phyloP scores from a whole-genome alignment of 2,329 filamentous ascomycete species.

The Trichoderma citrinoviride region DNA sequence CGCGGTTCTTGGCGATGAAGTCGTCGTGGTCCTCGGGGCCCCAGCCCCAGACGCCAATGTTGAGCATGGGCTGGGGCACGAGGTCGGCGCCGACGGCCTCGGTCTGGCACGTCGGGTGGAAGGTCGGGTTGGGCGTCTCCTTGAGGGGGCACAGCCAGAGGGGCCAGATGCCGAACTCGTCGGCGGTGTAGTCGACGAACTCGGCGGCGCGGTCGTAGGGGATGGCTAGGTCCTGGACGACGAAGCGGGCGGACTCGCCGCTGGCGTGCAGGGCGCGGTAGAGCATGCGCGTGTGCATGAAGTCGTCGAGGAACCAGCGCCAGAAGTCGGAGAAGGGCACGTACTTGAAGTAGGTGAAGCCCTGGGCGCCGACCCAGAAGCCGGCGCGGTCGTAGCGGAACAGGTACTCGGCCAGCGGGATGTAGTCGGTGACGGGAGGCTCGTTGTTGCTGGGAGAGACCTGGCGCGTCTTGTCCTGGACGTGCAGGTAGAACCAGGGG shows the following conservation, averaged over 20 bases:
- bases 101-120: slow-evolving; percentile 50
- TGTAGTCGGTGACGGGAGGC: slow-evolving; percentile 45
- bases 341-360: slow-evolving; percentile 64
- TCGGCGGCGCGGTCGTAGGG: slow-evolving; percentile 51
- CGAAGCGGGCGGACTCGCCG: slow-evolving; percentile 61
- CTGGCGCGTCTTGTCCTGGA: slow-evolving; percentile 44
- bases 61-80: slow-evolving; percentile 47
- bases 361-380: slow-evolving; percentile 68
- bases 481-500: slow-evolving; percentile 77
- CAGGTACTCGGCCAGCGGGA: slow-evolving; percentile 69
- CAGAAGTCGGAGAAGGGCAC: slow-evolving; percentile 65
- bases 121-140: slow-evolving; percentile 47
- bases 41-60: slow-evolving; percentile 77
- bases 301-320: slow-evolving; percentile 68
- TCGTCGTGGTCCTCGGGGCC: slow-evolving; percentile 54
- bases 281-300: slow-evolving; percentile 70
- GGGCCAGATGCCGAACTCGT: slow-evolving; percentile 55
- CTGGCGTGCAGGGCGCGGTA: slow-evolving; percentile 69
- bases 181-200: slow-evolving; percentile 56
- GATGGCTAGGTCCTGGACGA: slow-evolving; percentile 66
- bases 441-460: slow-evolving; percentile 24
- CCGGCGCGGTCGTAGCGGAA: slow-evolving; percentile 74
- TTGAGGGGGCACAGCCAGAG: slow-evolving; percentile 59
- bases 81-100: slow-evolving; percentile 24
- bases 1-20: slow-evolving; percentile 69